Evolutionary conservation across 2,329 filamentous ascomycete genomes (phyloP).

Genomic region (Cladosporium sp.): DNA sequence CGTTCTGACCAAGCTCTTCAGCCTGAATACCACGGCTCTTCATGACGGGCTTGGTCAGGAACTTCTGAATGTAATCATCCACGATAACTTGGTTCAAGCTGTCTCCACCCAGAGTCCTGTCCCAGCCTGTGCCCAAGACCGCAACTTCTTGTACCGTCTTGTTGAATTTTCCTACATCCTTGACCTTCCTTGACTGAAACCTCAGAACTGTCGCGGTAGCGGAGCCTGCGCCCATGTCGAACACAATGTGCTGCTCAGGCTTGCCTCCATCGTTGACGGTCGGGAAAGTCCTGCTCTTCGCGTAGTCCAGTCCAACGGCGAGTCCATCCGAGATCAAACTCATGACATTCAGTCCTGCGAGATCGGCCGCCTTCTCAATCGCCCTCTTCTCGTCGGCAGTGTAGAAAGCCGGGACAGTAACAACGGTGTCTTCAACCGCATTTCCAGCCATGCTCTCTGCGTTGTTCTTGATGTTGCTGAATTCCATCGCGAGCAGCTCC

Average conservation of each 20-base stretch:
- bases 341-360: constrained; percentile 83
- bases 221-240: constrained; percentile 96
- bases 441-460: constrained; percentile 75
- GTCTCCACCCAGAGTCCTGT: constrained; percentile 84
- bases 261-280: constrained; percentile 75
- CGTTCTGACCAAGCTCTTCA: constrained; percentile 65
- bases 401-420: constrained; percentile 88
- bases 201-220: constrained; percentile 84
- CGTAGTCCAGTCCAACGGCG: constrained; percentile 92
- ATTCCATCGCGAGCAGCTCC: constrained; percentile 91
- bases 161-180: constrained; percentile 88
- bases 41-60: constrained; percentile 61
- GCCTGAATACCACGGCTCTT: constrained; percentile 60
- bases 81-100: constrained; percentile 81
- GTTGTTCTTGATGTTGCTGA: constrained; percentile 85
- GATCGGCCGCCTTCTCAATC: constrained; percentile 73
- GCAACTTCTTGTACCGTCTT: constrained; percentile 97
- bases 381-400: constrained; percentile 86
- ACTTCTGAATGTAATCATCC: constrained; percentile 79
- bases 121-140: constrained; percentile 81
- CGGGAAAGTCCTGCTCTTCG: constrained; percentile 84
- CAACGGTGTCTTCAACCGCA: constrained; percentile 72
- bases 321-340: constrained; percentile 83
- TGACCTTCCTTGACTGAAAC: constrained; percentile 84
- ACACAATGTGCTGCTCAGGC: constrained; percentile 88